Evolutionary conservation across 176 grass and related monocot species (phyloP), one percentile per base, ranked within the genome.

Genomic region (barley (Hordeum vulgare)): DNA sequence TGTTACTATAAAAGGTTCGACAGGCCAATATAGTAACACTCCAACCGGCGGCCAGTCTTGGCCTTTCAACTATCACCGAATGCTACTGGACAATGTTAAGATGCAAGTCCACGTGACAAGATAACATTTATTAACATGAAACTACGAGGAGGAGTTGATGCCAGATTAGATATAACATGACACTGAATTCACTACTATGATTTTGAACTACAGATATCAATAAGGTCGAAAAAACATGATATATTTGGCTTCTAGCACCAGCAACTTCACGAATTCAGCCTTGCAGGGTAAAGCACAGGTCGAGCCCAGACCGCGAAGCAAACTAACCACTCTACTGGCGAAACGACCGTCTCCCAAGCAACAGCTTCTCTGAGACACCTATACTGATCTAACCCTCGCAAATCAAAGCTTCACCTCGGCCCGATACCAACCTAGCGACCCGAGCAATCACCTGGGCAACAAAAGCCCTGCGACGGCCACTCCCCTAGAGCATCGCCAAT

Each of bases 81-180:
- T 80, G 37, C 37, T 41, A 79, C 33, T 9, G 15, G 29, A 36
- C 27, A 25, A 17, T 80, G 14, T 62, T 79, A 40, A 49, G 15
- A 37, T 67, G 27, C 27, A 61, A 20, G 23, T 51, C 13, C 51
- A 23, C 11, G 42, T 47, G 7, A 21, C 35, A 24, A 67, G n/a
- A 51, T 23, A 29, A 28, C 21, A 66, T 8, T 74, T 60, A 51
- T 59, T 65, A 57, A 51, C 8, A 47, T 53, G 15, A 21, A 37
- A 47, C 80, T 63, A 41, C 36, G 23, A 39, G 3, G 66, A 80
- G 64, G 27, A 39, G 15, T 10, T 66, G 17, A 61, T 37, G 54
- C 25, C 65, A 31, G 14, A 73, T 86, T 80, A 74, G 9, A 76
- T 56, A 76, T 84, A 61, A 39, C 27, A 75, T 9, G 20, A 61